Conservation (phyloP, 2,329 filamentous ascomycete genomes). For the Colletotrichum shisoi region DNA sequence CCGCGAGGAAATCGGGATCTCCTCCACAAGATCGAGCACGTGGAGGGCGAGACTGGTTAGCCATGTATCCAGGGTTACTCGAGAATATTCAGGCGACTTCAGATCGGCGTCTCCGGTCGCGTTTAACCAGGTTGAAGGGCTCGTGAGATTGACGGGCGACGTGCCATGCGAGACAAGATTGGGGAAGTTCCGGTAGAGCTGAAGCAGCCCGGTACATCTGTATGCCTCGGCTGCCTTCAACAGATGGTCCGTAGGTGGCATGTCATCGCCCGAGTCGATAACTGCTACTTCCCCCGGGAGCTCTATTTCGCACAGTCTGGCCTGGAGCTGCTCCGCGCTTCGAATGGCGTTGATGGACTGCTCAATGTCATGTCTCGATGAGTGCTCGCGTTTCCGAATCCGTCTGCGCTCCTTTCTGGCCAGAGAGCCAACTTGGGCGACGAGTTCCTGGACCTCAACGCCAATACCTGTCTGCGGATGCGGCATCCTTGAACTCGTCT, state of each 20-base stretch:
- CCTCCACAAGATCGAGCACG: slow-evolving; percentile 53
- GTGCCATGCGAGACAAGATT: slow-evolving; percentile 48
- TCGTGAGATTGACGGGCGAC: slow-evolving; percentile 19
- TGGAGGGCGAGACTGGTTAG: slow-evolving; percentile 55
- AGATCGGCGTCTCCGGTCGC: slow-evolving; percentile 20
- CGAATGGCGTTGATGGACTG: slow-evolving; percentile 42
- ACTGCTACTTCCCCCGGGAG: slow-evolving; percentile 3
- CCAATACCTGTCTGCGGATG: slow-evolving; percentile 44
- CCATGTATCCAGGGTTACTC: slow-evolving; percentile 47
- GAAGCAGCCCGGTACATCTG: slow-evolving; percentile 43
- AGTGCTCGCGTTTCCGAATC: slow-evolving; percentile 41
- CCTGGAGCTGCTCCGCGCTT: slow-evolving; percentile 40
- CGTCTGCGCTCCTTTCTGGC: slow-evolving; percentile 42
- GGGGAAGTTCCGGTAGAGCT: slow-evolving; percentile 50
- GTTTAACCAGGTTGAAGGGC: slow-evolving; percentile 10
- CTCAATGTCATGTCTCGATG: slow-evolving; percentile 43
- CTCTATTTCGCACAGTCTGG: slow-evolving; percentile 16
- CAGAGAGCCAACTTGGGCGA: slow-evolving; percentile 43
- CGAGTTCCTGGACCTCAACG: slow-evolving; percentile 42
- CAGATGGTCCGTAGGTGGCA: slow-evolving; percentile 43
- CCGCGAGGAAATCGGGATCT: slow-evolving; percentile 54
- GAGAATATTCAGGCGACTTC: background rate
- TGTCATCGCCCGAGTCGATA: slow-evolving; percentile 42
- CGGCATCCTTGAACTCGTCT: slow-evolving; percentile 32
- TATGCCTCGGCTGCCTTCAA: slow-evolving; percentile 45